A percentile compares a stretch with the other conserved stretches of the same genome.
Conservation (phyloP, 192 early-diverging fungal species). For the Coemansia sp. region DNA sequence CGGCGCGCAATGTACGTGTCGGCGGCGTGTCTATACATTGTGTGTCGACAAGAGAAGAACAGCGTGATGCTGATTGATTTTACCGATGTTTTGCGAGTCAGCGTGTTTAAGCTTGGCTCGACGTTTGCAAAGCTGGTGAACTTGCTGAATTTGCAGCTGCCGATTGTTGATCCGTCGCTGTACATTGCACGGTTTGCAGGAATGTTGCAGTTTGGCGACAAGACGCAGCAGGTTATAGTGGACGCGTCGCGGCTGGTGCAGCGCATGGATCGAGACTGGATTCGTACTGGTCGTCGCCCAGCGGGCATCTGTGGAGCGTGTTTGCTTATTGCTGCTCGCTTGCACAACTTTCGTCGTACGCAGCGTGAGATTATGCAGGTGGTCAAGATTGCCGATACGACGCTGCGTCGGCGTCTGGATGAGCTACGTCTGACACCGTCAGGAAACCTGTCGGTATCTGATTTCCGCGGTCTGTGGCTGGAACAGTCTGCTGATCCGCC, state of each 20-base stretch:
- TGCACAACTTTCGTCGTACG: constrained; percentile 86
- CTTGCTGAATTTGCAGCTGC: constrained; percentile 60
- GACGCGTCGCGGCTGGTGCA: constrained; percentile 81
- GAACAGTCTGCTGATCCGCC: constrained; percentile 81
- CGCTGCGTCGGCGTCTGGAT: constrained; percentile 72
- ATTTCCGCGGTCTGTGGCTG: constrained; percentile 85
- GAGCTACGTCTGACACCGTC: constrained; percentile 84
- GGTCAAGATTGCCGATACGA: constrained; percentile 87
- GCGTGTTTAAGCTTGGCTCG: constrained; percentile 84
- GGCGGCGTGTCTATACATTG: constrained; percentile 89
- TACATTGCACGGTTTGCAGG: constrained; percentile 91
- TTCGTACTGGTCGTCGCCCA: constrained; percentile 81
- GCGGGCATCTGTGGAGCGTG: constrained; percentile 94
- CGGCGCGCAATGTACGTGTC: constrained; percentile 72
- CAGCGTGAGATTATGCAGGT: constrained; percentile 80
- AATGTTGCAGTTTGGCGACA: constrained; percentile 86
- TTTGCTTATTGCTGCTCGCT: constrained; percentile 82
- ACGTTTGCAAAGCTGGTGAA: constrained; percentile 77
- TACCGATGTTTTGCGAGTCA: constrained; percentile 76
- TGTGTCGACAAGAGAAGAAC: constrained; percentile 79
- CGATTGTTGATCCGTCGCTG: constrained; percentile 86
- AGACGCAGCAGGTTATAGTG: constrained; percentile 68
- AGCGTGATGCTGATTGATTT: constrained; percentile 96
- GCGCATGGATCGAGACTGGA: constrained; percentile 95
- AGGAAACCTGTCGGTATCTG: constrained; percentile 66